phyloP scores from a whole-genome alignment of 2,329 filamentous ascomycete species.

The Phaeosphaeria sp. region DNA sequence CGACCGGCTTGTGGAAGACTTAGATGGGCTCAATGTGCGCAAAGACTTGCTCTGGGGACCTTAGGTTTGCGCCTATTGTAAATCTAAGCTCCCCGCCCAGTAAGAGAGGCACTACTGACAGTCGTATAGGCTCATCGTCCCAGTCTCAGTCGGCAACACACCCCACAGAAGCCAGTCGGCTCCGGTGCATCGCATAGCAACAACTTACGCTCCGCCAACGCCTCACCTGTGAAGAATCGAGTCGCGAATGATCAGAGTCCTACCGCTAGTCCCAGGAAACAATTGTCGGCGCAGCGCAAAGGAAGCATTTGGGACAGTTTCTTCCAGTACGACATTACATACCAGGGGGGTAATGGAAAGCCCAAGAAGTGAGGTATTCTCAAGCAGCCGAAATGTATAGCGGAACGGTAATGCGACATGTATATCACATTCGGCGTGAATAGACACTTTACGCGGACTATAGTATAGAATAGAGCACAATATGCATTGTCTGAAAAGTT shows the following conservation, averaged over 20 bases:
- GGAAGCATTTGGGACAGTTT: slow-evolving; percentile 49
- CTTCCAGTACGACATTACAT: slow-evolving; percentile 49
- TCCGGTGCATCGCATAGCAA: slow-evolving; percentile 18
- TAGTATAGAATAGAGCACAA: no score
- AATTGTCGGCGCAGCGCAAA: slow-evolving; percentile 24
- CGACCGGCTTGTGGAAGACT: slow-evolving; percentile 33
- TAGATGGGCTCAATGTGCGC: slow-evolving; percentile 50
- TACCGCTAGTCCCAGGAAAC: slow-evolving; percentile 26
- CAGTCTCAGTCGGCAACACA: slow-evolving; percentile 13
- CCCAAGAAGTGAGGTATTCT: slow-evolving; percentile 29
- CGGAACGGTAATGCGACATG: background rate
- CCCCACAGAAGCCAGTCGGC: slow-evolving; percentile 21
- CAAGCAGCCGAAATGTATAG: background rate
- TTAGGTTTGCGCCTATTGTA: slow-evolving; percentile 42
- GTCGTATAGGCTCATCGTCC: slow-evolving; percentile 5
- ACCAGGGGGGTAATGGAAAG: slow-evolving; percentile 47
- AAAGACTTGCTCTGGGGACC: slow-evolving; percentile 54
- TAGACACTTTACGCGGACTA: no score
- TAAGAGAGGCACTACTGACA: slow-evolving; percentile 14
- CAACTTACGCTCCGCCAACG: slow-evolving; percentile 15
- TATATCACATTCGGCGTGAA: no score
- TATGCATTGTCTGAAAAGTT: no score
- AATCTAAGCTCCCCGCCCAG: slow-evolving; percentile 36
- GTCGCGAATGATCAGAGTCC: slow-evolving; percentile 28
- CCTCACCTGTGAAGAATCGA: slow-evolving; percentile 23